A percentile compares a stretch with the other conserved stretches of the same genome.
Conservation (phyloP, 2,329 filamentous ascomycete genomes). For the Ophiostoma montium region DNA sequence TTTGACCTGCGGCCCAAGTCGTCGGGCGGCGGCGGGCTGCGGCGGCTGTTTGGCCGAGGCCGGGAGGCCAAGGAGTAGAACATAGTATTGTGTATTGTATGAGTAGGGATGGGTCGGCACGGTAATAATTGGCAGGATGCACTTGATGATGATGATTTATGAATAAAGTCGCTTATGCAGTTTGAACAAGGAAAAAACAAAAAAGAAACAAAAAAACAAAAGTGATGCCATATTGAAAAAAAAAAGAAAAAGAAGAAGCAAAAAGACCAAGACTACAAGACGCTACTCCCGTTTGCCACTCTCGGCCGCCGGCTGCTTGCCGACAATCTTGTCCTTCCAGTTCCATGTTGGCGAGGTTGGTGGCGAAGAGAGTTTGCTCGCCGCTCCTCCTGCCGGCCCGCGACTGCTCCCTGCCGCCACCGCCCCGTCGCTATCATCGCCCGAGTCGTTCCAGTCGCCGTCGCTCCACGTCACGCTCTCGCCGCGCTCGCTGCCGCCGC, state of each 20-base stretch:
- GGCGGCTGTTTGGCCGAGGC: constrained; percentile 14
- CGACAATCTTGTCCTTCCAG: constrained; percentile 8
- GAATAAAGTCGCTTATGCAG: too few species aligned
- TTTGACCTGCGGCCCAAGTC: constrained; percentile 11
- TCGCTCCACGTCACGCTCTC: constrained; percentile 55
- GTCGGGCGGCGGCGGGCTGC: constrained; percentile 8
- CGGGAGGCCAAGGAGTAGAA: too few species aligned
- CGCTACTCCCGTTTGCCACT: too few species aligned
- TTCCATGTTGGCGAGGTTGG: constrained; percentile 2
- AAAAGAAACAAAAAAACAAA: too few species aligned
- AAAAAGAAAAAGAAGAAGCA: too few species aligned
- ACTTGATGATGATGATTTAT: too few species aligned
- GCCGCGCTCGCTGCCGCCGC: constrained; percentile 18
- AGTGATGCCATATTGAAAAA: too few species aligned
- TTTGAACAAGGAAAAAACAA: too few species aligned
- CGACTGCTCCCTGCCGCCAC: background rate
- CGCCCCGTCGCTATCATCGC: constrained; percentile 26
- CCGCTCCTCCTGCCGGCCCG: background rate
- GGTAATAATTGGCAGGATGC: too few species aligned
- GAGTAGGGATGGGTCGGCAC: too few species aligned
- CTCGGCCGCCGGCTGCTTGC: constrained; percentile 1
- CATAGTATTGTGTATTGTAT: too few species aligned
- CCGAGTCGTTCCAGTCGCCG: constrained; percentile 45
- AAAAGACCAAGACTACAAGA: too few species aligned
- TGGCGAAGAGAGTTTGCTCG: background rate